A percentile compares a stretch with the other conserved stretches of the same genome.
These are phyloP conservation scores for Glycine latifolia DNA, from an alignment of 306 rosid species.

Conservation along the genomic window DNA sequence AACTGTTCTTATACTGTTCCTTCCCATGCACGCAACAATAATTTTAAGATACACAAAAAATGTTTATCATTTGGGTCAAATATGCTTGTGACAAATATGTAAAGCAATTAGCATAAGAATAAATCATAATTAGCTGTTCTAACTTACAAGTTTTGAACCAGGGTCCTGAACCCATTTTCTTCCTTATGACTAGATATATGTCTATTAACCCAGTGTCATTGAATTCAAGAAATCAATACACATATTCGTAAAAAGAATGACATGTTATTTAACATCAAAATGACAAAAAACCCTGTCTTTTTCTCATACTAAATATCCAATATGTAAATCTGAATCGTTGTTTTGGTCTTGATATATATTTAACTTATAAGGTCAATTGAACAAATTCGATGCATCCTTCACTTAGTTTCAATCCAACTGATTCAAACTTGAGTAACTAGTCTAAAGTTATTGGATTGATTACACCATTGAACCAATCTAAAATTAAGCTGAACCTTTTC, in stretches of 20 bases:
- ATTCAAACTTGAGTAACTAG: neutral
- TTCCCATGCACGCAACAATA: slow-evolving; percentile 46
- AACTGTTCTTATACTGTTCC: neutral
- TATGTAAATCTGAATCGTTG: neutral
- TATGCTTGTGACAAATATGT: neutral
- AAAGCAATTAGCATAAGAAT: neutral
- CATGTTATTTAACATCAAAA: neutral
- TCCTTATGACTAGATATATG: neutral
- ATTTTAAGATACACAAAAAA: neutral
- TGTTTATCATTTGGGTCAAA: neutral
- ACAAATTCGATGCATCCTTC: neutral
- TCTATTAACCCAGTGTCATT: neutral
- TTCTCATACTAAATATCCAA: neutral
- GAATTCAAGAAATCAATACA: neutral
- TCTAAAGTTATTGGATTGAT: neutral
- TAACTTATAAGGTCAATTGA: neutral
- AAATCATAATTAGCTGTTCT: no score
- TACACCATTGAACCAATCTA: neutral
- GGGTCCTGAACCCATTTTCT: no score
- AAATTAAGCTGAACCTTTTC: neutral
- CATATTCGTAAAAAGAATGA: neutral
- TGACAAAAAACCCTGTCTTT: neutral
- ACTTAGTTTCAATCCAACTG: neutral
- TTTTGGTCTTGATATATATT: neutral
- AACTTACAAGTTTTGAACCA: no score